A percentile compares a stretch with the other conserved stretches of the same genome.
Conservation (phyloP, 345 rosid species). For the Brassica nigra region DNA sequence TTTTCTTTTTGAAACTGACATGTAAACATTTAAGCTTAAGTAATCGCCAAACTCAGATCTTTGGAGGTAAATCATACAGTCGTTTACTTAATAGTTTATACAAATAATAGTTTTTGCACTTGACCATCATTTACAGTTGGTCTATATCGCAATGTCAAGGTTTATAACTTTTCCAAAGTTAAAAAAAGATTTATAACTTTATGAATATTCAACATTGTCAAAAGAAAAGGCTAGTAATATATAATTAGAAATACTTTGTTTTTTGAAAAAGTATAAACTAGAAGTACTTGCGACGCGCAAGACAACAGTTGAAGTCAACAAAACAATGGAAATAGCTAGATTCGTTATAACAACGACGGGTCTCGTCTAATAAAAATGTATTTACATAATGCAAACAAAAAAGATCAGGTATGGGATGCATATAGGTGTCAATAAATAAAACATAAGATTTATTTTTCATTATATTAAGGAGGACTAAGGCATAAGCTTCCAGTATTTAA, state of each 20-base stretch:
- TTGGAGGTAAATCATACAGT: neutral
- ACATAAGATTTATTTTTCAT: neutral
- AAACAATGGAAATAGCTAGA: slow-evolving; percentile 1
- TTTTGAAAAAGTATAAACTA: neutral
- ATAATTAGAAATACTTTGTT: no score
- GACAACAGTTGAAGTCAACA: slow-evolving; percentile 18
- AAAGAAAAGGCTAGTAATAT: neutral
- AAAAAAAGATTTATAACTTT: neutral
- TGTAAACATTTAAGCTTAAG: neutral
- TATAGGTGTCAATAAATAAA: slow-evolving; percentile 3
- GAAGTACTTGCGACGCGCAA: slow-evolving; percentile 7
- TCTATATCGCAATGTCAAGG: neutral
- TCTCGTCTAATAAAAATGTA: slow-evolving; percentile 9
- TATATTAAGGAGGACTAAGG: neutral
- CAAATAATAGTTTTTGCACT: neutral
- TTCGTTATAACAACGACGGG: slow-evolving; percentile 20
- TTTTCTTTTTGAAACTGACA: neutral
- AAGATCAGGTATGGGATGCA: neutral
- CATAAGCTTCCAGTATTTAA: neutral
- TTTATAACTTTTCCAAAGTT: neutral
- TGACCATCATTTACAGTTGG: neutral
- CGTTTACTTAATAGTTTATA: neutral
- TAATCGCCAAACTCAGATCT: neutral
- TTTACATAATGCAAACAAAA: neutral
- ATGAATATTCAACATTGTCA: slow-evolving; percentile 7